phyloP scores from a whole-genome alignment of 2,329 filamentous ascomycete species.

The Calonectria montana region DNA sequence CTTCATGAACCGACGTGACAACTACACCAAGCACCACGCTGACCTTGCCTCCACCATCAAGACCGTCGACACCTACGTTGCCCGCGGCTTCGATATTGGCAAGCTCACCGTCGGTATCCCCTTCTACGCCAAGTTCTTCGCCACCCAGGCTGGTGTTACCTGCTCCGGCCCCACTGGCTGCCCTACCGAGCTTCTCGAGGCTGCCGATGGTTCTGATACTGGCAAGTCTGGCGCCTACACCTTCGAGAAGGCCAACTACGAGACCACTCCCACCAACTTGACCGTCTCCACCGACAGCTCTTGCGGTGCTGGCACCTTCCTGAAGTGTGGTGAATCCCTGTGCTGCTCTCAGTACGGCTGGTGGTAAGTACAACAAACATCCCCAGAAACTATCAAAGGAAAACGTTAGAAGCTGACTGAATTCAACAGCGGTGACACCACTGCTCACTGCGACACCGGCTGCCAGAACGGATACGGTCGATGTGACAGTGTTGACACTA shows the following conservation, averaged over 20 bases:
- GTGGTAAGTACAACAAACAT: conserved; percentile 29
- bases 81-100: conserved; percentile 62
- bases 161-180: conserved; percentile 67
- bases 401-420: background rate
- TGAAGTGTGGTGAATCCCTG: conserved; percentile 25
- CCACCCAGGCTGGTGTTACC: conserved; percentile 57
- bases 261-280: conserved; percentile 29
- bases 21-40: conserved; percentile 71
- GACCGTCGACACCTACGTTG: conserved; percentile 69
- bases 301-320: conserved; percentile 33
- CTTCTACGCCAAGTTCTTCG: conserved; percentile 78
- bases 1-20: conserved; percentile 79
- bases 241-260: conserved; percentile 51
- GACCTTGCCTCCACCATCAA: conserved; percentile 58
- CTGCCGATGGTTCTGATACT: conserved; percentile 68
- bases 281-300: conserved; percentile 30
- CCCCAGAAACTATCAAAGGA: background rate
- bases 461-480: conserved; percentile 34
- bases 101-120: conserved; percentile 75
- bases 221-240: conserved; percentile 58
- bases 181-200: conserved; percentile 68
- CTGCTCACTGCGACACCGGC: conserved; percentile 35
- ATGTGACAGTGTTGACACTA: conserved; percentile 36
- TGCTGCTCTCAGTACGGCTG: conserved; percentile 37
- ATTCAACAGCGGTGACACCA: conserved; percentile 29